These are phyloP conservation scores for Termitomyces bulborhizus DNA, from an alignment of 768 basidiomycete species.

Conservation along the genomic window DNA sequence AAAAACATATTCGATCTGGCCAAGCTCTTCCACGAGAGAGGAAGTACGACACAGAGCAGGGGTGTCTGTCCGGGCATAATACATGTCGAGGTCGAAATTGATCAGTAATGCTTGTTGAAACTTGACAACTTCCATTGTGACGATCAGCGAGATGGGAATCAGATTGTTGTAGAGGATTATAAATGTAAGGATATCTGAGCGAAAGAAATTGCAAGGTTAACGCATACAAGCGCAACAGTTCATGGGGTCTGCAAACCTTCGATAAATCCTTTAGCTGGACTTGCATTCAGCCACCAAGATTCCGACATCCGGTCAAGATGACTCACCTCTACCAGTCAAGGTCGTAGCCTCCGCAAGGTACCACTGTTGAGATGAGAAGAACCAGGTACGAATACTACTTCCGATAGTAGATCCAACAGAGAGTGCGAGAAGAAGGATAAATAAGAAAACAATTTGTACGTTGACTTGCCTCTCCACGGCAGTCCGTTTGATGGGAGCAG, in stretches of 20 bases:
- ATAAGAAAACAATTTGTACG: constrained; percentile 91
- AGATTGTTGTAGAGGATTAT: constrained; percentile 99
- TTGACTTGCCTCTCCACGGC: constrained; percentile 97
- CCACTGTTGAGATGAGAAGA: constrained; percentile 85
- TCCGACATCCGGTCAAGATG: neutral
- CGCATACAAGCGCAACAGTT: neutral
- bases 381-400: constrained; percentile 87
- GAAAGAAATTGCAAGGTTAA: constrained; percentile 10
- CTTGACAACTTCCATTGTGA: constrained; percentile 99
- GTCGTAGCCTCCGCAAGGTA: constrained; percentile 68
- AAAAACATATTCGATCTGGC: constrained; percentile 96
- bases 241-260: constrained; percentile 52
- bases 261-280: constrained; percentile 66
- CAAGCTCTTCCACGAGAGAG: constrained; percentile 95
- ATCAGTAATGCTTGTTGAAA: constrained; percentile 97
- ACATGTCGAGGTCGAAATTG: constrained; percentile 98
- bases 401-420: constrained; percentile 92
- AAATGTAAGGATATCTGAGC: constrained; percentile 89
- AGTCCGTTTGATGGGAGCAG: constrained; percentile 94
- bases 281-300: neutral
- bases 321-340: constrained; percentile 58
- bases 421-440: constrained; percentile 78
- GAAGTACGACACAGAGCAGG: constrained; percentile 98
- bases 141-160: constrained; percentile 97
- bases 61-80: constrained; percentile 90